These are phyloP conservation scores for Nakataea oryzae DNA, from an alignment of 2,329 filamentous ascomycete species.

Conservation along the genomic window DNA sequence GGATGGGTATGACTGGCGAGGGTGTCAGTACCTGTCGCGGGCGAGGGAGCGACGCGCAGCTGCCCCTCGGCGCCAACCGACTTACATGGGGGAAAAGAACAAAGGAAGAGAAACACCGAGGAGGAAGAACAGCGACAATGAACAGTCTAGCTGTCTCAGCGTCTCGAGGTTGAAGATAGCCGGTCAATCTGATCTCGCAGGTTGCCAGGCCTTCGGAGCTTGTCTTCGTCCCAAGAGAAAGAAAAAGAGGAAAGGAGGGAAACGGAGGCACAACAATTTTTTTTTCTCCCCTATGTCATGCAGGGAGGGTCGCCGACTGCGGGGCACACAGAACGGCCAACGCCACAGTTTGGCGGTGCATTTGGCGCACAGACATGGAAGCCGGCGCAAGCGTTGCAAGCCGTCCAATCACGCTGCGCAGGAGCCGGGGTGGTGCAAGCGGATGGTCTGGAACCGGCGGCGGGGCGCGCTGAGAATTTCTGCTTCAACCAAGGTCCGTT, in stretches of 20 bases:
- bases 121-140: not conserved
- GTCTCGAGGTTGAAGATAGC: slow-evolving; percentile 4
- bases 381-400: not conserved
- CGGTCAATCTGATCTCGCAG: slow-evolving; percentile 1
- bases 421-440: not conserved
- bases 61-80: not conserved
- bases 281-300: slow-evolving; percentile 9
- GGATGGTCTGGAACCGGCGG: not conserved
- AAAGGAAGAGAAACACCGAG: not conserved
- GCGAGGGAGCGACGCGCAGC: not conserved
- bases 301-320: not conserved
- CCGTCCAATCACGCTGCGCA: no score
- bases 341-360: not conserved
- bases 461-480: not conserved
- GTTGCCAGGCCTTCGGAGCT: not conserved
- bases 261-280: slow-evolving; percentile 8
- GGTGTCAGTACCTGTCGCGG: not conserved
- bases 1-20: slow-evolving; percentile 7
- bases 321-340: not conserved
- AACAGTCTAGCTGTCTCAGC: not conserved
- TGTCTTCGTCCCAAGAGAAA: slow-evolving; percentile 16
- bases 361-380: not conserved
- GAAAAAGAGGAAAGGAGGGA: slow-evolving; percentile 12
- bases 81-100: not conserved
- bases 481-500: no score